phyloP scores from a whole-genome alignment of 2,329 filamentous ascomycete species.

The Furcasterigmium furcatum region DNA sequence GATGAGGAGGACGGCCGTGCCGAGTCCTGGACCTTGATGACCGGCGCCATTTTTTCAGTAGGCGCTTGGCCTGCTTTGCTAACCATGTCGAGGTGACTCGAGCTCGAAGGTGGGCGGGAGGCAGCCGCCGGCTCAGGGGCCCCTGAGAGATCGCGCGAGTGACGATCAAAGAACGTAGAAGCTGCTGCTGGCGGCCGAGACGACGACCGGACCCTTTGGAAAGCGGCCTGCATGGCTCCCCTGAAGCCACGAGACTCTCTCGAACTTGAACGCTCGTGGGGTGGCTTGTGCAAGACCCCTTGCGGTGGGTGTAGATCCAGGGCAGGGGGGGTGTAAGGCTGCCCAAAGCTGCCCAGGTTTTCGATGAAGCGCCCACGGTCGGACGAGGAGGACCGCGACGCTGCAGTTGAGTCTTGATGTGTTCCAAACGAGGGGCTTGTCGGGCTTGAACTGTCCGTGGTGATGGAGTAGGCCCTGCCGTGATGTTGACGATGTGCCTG shows the following conservation, averaged over 20 bases:
- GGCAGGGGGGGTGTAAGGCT: slow-evolving; percentile 8
- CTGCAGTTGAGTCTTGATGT: not conserved
- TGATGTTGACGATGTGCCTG: slow-evolving; percentile 10
- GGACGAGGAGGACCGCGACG: not conserved
- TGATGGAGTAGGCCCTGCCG: not conserved
- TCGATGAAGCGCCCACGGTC: slow-evolving; percentile 1
- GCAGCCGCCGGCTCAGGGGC: slow-evolving; percentile 9
- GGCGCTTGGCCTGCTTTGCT: not conserved
- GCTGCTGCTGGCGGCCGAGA: slow-evolving; percentile 11
- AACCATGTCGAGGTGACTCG: not conserved
- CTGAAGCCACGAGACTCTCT: slow-evolving; percentile 18
- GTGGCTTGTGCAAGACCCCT: slow-evolving; percentile 1
- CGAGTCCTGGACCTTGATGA: slow-evolving; percentile 3
- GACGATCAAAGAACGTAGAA: slow-evolving; percentile 6
- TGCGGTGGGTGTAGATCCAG: not conserved
- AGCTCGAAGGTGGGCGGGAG: slow-evolving; percentile 5
- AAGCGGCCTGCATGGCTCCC: slow-evolving; percentile 29
- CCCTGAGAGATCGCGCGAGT: slow-evolving; percentile 2
- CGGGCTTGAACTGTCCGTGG: not conserved
- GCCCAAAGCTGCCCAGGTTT: slow-evolving; percentile 7
- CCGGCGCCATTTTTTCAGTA: slow-evolving; percentile 3
- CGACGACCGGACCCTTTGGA: slow-evolving; percentile 15
- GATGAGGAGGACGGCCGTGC: slow-evolving; percentile 9
- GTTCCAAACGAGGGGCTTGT: not conserved
- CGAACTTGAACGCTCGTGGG: slow-evolving; percentile 2